phyloP scores from a whole-genome alignment of 2,329 filamentous ascomycete genomes.

The Colletotrichum horii region DNA sequence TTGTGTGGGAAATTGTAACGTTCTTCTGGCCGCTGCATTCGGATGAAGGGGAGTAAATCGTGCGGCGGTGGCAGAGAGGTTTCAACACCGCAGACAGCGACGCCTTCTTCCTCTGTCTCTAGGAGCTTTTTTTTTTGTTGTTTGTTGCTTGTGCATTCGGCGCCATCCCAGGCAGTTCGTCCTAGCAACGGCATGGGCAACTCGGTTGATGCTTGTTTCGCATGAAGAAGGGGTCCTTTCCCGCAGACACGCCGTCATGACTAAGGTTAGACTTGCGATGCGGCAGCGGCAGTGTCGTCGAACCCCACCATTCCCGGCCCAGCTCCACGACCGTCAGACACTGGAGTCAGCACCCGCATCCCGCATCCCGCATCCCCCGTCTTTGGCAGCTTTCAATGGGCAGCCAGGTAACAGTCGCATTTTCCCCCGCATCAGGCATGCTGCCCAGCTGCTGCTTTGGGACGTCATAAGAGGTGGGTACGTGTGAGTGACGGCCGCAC shows the following conservation, averaged over 20 bases:
- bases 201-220: background rate
- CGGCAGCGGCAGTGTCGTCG: background rate
- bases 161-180: background rate
- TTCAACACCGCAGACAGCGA: background rate
- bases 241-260: background rate
- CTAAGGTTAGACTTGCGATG: background rate
- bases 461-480: background rate
- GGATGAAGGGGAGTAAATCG: background rate
- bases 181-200: background rate
- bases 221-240: background rate
- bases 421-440: constrained; percentile 1
- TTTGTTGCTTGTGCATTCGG: background rate
- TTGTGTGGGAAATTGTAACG: background rate
- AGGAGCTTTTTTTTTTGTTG: background rate
- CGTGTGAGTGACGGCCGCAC: background rate
- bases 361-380: background rate
- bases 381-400: background rate
- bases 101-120: background rate
- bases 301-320: background rate
- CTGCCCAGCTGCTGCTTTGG: background rate
- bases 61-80: background rate
- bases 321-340: background rate
- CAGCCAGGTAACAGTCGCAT: background rate
- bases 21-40: background rate
- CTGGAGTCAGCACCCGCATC: background rate